These are phyloP conservation scores for Ogataea pignaliae DNA, from an alignment of 805 yeast genomes.

Conservation along the genomic window DNA sequence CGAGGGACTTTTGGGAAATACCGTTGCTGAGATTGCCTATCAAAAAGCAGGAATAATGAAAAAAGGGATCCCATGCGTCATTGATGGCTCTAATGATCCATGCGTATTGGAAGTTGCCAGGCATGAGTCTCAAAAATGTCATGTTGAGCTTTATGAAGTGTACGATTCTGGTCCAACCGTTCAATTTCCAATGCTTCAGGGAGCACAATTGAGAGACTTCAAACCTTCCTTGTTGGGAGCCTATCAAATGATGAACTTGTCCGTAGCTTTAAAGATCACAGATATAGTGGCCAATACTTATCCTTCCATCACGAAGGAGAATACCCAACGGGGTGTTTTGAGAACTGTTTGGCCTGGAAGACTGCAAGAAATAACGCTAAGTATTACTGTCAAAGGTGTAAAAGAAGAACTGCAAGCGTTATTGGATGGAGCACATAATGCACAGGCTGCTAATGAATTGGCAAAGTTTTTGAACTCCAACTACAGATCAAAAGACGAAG, in stretches of 20 bases:
- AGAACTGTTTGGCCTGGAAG: constrained; percentile 83
- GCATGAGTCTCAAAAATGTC: constrained; percentile 30
- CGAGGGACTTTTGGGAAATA: constrained; percentile 66
- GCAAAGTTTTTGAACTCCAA: constrained; percentile 42
- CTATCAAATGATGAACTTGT: constrained; percentile 67
- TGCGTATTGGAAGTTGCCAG: constrained; percentile 46
- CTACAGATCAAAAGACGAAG: constrained; percentile 3
- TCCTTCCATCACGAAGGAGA: constrained; percentile 16
- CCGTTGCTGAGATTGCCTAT: constrained; percentile 58
- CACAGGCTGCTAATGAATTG: constrained; percentile 75
- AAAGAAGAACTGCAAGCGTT: constrained; percentile 34
- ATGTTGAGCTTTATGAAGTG: constrained; percentile 25
- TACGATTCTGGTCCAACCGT: constrained; percentile 5
- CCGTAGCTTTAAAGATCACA: constrained; percentile 59
- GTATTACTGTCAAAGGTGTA: constrained; percentile 13
- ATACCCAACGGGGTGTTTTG: constrained; percentile 47
- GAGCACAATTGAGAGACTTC: constrained; percentile 14
- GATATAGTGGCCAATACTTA: constrained; percentile 30
- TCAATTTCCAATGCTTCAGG: constrained; percentile 1
- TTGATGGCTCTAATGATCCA: constrained; percentile 62
- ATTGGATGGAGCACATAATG: constrained; percentile 93
- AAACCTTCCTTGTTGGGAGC: constrained; percentile 61
- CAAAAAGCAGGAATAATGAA: constrained; percentile 90
- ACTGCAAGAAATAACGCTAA: constrained; percentile 48
- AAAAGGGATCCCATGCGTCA: constrained; percentile 52